Percentiles rank a stretch among this genome's conserved stretches.
phyloP scores from a whole-genome alignment of 2,329 filamentous ascomycete genomes.

The Aspergillus persii region DNA sequence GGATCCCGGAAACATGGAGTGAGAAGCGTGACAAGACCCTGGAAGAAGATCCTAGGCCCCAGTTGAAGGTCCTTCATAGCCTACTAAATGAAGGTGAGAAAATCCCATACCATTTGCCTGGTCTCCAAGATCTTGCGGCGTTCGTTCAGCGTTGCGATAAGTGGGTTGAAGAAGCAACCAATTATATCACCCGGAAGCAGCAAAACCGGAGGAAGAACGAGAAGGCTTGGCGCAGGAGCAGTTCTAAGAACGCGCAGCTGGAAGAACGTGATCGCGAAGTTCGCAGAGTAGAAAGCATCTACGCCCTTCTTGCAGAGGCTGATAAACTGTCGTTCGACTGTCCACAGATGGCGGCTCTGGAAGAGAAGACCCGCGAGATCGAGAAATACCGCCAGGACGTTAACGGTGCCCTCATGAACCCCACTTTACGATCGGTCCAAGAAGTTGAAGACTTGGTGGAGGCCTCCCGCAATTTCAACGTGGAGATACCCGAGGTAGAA shows the following conservation, averaged over 20 bases:
- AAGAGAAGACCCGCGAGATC: slow-evolving; percentile 82
- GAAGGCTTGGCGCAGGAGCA: slow-evolving; percentile 74
- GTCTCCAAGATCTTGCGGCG: slow-evolving; percentile 74
- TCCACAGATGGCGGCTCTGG: slow-evolving; percentile 80
- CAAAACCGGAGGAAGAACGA: slow-evolving; percentile 96
- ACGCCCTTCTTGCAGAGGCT: slow-evolving; percentile 77
- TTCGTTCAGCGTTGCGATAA: slow-evolving; percentile 97
- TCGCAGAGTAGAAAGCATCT: slow-evolving; percentile 84
- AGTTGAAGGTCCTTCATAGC: slow-evolving; percentile 79
- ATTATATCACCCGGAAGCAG: slow-evolving; percentile 95
- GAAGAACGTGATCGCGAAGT: slow-evolving; percentile 82
- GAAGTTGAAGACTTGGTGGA: slow-evolving; percentile 91
- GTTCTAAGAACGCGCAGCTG: slow-evolving; percentile 70
- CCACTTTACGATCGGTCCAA: slow-evolving; percentile 61
- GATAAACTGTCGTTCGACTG: slow-evolving; percentile 90
- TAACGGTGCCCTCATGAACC: slow-evolving; percentile 65
- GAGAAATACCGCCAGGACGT: slow-evolving; percentile 79
- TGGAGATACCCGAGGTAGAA: slow-evolving; percentile 87
- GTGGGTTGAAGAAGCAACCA: slow-evolving; percentile 95
- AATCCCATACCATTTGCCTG: slow-evolving; percentile 85
- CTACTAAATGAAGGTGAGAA: slow-evolving; percentile 92
- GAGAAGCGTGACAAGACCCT: slow-evolving; percentile 83
- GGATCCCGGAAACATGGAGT: slow-evolving; percentile 82
- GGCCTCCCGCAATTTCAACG: slow-evolving; percentile 81
- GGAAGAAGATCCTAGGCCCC: slow-evolving; percentile 78